Conservation (phyloP, 495 filamentous ascomycete genomes). For the Aspergillus nanangensis region DNA sequence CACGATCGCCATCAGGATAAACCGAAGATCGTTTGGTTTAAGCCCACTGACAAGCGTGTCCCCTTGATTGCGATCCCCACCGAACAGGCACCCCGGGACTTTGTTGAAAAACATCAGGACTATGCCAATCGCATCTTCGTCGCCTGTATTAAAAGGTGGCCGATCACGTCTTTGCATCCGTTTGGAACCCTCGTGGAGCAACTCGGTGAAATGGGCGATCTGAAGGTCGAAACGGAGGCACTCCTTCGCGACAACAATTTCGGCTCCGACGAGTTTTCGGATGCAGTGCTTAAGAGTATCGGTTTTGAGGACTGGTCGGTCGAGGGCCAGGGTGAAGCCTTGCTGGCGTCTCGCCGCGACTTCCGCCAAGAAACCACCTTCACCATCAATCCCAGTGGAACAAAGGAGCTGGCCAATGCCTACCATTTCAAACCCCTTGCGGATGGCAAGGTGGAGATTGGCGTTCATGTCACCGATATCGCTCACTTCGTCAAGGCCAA, state of each 20-base stretch:
- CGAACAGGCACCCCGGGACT: constrained; percentile 94
- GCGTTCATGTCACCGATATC: constrained; percentile 92
- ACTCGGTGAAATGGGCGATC: constrained; percentile 93
- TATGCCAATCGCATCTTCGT: constrained; percentile 98
- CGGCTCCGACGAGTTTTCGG: constrained; percentile 92
- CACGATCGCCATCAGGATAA: constrained; percentile 88
- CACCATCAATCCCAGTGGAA: constrained; percentile 81
- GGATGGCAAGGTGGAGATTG: constrained; percentile 87
- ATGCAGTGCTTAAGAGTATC: constrained; percentile 90
- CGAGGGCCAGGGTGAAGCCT: constrained; percentile 72
- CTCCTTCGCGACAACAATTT: constrained; percentile 98
- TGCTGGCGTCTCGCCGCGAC: constrained; percentile 74
- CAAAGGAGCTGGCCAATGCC: constrained; percentile 83
- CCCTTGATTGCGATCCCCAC: constrained; percentile 97
- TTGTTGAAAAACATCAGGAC: constrained; percentile 96
- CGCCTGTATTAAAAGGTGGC: constrained; percentile 98
- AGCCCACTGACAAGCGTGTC: constrained; percentile 97
- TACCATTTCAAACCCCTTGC: constrained; percentile 80
- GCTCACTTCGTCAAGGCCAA: constrained; percentile 96
- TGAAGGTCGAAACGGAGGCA: constrained; percentile 95
- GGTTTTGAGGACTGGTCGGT: constrained; percentile 89
- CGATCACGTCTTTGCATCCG: constrained; percentile 97
- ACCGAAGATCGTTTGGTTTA: constrained; percentile 99
- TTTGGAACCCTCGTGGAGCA: constrained; percentile 97
- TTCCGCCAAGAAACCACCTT: constrained; percentile 89